Conservation (phyloP, 164 flowering plant species). For the Buxus sempervirens region DNA sequence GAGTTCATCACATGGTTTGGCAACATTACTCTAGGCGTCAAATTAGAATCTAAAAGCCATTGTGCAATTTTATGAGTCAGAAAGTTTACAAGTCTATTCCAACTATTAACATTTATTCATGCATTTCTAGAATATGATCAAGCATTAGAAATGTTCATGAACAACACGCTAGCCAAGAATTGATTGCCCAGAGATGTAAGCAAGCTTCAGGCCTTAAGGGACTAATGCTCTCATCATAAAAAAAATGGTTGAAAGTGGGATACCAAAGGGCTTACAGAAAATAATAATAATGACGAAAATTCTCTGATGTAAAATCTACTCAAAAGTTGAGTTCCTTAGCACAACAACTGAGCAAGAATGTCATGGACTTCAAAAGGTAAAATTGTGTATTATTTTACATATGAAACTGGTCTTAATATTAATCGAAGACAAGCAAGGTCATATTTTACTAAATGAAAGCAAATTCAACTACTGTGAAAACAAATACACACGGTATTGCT, state of each 20-base stretch:
- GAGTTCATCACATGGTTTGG: constrained; percentile 16
- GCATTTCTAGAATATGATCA: not conserved
- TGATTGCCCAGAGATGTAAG: too few species aligned
- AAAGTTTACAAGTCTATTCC: not conserved
- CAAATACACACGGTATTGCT: too few species aligned
- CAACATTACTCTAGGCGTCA: constrained; percentile 19
- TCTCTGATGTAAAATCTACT: too few species aligned
- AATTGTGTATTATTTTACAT: too few species aligned
- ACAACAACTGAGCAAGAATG: too few species aligned
- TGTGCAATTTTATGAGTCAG: constrained; percentile 4
- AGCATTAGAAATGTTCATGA: not conserved
- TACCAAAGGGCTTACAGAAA: not conserved
- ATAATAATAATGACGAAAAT: not conserved
- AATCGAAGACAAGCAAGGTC: too few species aligned
- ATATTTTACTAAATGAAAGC: too few species aligned
- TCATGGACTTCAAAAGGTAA: too few species aligned
- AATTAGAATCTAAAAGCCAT: constrained; percentile 32
- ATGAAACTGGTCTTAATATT: too few species aligned
- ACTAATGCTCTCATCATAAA: not conserved
- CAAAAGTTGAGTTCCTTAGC: too few species aligned
- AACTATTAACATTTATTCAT: not conserved
- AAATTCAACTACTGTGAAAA: too few species aligned
- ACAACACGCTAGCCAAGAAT: not conserved
- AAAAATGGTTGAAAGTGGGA: too few species aligned
- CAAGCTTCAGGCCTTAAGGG: not conserved